Evolutionary conservation across 352 stramenopile species (phyloP), one percentile per base, ranked within the genome.

Genomic region (Aphanomyces invadans): DNA sequence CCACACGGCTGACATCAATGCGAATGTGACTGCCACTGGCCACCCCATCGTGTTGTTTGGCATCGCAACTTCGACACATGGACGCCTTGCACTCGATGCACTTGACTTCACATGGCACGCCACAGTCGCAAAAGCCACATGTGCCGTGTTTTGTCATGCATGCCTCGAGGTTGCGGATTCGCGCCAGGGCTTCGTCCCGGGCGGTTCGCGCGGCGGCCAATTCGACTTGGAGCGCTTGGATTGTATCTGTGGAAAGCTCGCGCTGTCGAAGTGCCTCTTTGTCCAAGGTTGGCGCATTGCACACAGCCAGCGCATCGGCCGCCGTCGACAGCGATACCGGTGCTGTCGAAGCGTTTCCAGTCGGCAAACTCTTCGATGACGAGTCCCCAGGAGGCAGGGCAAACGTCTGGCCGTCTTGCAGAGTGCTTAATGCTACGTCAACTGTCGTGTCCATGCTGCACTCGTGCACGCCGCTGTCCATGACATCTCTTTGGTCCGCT

Each of bases 31-130:
- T 4, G 15, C 7, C 15, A 15, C 15, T 42, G 36, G 4, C 11
- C 25, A 7, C 19, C 4, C 4, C 17, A 5, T 32, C 12, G 25
- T 57, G 49, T 38, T 57, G 49, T 21, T 15, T 32, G 25, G n/a
- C 49, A 32, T 57, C 49, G 49, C 49, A 57, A 2, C 7, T 26
- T 17, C 2, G 25, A 32, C 49, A 57, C 49, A 57, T 57, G 49
- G 29, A 21, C 21, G 49, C 49, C 7, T 57, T 57, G 49, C 49
- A 57, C 29, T 57, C 49, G 17, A 57, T 15, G 49, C 49, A 57
- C 29, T 57, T 57, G 25, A 57, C 49, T 36, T 32, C 0, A 29
- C 49, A 57, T n/a, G 49, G 49, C 4, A 26, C 29, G 19, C 29
- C 10, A 33, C 4, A 4, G 25, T 32, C 29, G 25, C 49, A 57